Conservation (phyloP, 1,139 yeast species). For the Candida sanyaensis region DNA sequence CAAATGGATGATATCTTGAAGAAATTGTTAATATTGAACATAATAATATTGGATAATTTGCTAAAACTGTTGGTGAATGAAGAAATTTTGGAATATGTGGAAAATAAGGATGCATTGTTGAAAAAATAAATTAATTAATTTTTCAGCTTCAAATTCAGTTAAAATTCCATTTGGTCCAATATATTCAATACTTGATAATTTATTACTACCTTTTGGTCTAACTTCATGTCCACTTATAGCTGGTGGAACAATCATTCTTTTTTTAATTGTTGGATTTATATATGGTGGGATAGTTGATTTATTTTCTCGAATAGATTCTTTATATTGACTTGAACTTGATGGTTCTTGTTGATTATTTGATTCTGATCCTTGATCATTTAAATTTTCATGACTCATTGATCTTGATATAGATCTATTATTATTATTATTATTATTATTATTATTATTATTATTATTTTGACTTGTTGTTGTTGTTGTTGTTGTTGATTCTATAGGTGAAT, state of each 20-base stretch:
- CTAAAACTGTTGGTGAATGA: conserved; percentile 64
- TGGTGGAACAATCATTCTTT: conserved; percentile 30
- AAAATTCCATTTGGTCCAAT: conserved; percentile 64
- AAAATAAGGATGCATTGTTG: conserved; percentile 84
- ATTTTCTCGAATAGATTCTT: background rate
- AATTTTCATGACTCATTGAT: background rate
- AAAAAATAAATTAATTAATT: conserved; percentile 63
- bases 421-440: too few species aligned
- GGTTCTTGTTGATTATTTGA: background rate
- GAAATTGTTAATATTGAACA: conserved; percentile 82
- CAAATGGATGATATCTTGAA: conserved; percentile 68
- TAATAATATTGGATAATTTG: conserved; percentile 77
- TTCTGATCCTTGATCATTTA: too few species aligned
- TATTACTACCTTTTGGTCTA: conserved; percentile 56
- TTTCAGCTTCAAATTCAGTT: conserved; percentile 66
- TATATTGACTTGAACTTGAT: background rate
- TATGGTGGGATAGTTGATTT: conserved; percentile 16
- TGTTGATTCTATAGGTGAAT: too few species aligned
- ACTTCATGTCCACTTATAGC: conserved; percentile 46
- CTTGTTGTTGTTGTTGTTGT: too few species aligned
- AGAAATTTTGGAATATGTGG: conserved; percentile 81
- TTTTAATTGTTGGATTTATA: conserved; percentile 15
- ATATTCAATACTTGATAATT: conserved; percentile 61
- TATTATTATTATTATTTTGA: too few species aligned
- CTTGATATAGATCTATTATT: background rate